phyloP scores from a whole-genome alignment of 1,284 basidiomycete genomes.

The Cronartium quercuum region DNA sequence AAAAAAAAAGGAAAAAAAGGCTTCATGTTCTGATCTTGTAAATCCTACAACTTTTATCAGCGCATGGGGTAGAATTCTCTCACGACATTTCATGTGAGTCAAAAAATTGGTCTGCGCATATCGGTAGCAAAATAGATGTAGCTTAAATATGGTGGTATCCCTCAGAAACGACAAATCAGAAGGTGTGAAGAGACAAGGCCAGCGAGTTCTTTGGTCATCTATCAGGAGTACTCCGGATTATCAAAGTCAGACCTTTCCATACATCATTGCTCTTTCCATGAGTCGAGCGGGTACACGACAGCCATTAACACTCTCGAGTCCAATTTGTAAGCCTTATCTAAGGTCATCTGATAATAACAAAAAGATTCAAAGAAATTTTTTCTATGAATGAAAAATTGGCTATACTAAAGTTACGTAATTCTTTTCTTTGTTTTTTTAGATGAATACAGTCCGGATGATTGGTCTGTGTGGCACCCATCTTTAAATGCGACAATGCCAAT shows the following conservation, averaged over 20 bases:
- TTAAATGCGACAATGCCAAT: constrained; percentile 36
- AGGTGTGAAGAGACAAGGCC: not conserved
- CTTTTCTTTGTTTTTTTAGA: constrained; percentile 1
- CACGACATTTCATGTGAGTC: constrained; percentile 36
- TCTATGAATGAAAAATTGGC: not conserved
- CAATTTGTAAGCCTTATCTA: constrained; percentile 14
- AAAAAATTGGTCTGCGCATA: too few relatives aligned
- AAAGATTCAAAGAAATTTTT: too few relatives aligned
- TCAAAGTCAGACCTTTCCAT: constrained; percentile 6
- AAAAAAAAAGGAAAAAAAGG: not conserved
- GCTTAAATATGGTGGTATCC: too few relatives aligned
- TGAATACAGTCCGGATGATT: constrained; percentile 33
- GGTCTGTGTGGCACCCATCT: constrained; percentile 18
- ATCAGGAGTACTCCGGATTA: constrained; percentile 8
- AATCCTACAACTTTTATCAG: not conserved
- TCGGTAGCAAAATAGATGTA: not conserved
- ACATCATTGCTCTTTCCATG: constrained; percentile 20
- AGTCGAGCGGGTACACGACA: constrained; percentile 9
- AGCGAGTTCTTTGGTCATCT: constrained; percentile 32
- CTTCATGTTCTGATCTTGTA: not conserved
- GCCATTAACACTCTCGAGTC: constrained; percentile 8
- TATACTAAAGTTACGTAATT: not conserved
- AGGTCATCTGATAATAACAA: not conserved
- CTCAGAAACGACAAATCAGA: constrained; percentile 13
- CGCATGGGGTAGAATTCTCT: constrained; percentile 32